phyloP scores from a whole-genome alignment of 1,139 yeast genomes.

The Diutina siamensis region DNA sequence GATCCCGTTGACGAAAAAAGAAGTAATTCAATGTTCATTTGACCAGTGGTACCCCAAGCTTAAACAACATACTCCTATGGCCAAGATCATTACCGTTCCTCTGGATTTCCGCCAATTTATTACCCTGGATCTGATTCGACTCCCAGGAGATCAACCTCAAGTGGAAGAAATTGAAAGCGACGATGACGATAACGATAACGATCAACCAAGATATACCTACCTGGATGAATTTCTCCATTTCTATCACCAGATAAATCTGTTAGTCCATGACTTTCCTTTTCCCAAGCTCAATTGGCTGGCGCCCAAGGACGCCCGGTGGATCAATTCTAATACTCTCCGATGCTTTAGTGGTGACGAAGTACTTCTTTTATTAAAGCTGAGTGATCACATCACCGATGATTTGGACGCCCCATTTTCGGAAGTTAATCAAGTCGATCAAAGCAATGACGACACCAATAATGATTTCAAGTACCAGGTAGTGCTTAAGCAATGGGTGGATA shows the following conservation, averaged over 20 bases:
- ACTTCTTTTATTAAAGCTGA: slow-evolving; percentile 69
- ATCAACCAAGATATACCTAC: slow-evolving; percentile 23
- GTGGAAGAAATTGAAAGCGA: slow-evolving; percentile 36
- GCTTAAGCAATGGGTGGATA: slow-evolving; percentile 65
- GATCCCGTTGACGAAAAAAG: not conserved
- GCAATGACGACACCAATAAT: slow-evolving; percentile 10
- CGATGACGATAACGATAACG: slow-evolving; percentile 40
- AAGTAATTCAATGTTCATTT: not conserved
- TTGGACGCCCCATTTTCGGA: slow-evolving; percentile 55
- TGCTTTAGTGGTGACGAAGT: slow-evolving; percentile 65
- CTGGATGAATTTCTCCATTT: slow-evolving; percentile 36
- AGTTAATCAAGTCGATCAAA: slow-evolving; percentile 14
- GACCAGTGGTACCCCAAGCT: slow-evolving; percentile 4
- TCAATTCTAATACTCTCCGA: slow-evolving; percentile 63
- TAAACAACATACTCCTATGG: not conserved
- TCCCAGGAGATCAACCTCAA: not conserved
- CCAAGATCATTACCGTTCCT: not conserved
- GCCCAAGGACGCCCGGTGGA: slow-evolving; percentile 93
- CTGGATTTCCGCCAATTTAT: not conserved
- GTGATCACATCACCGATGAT: slow-evolving; percentile 82
- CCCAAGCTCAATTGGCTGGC: slow-evolving; percentile 93
- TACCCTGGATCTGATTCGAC: not conserved
- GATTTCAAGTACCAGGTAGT: slow-evolving; percentile 46
- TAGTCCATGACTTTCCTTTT: not conserved
- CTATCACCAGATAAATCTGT: not conserved